Percentiles rank a stretch among this genome's conserved stretches.
Conservation (phyloP, 75 land plant species). For the Cunninghamia lanceolata region DNA sequence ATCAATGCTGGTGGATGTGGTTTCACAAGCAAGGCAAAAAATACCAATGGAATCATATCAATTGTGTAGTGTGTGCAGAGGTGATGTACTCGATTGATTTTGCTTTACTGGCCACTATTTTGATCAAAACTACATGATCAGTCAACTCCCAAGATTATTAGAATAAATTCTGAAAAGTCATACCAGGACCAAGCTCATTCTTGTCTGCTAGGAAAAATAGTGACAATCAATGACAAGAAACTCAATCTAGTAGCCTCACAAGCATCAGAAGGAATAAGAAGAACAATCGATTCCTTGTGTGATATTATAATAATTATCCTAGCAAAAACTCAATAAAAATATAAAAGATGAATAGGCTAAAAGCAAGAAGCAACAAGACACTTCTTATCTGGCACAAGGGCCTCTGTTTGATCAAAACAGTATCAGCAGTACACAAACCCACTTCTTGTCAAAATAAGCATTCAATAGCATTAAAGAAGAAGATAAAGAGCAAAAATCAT, state of each 20-base stretch:
- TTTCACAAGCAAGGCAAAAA: neutral
- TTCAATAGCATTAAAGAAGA: neutral
- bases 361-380: neutral
- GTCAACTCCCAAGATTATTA: conserved; percentile 13
- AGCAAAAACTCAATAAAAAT: neutral
- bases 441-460: neutral
- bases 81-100: neutral
- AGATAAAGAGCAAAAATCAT: neutral
- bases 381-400: neutral
- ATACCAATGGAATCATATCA: neutral
- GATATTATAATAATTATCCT: neutral
- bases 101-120: neutral
- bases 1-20: neutral
- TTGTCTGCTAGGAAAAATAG: neutral
- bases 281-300: neutral
- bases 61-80: neutral
- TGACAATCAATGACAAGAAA: neutral
- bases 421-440: neutral
- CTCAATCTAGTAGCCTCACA: neutral
- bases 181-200: neutral
- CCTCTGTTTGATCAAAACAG: neutral
- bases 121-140: conserved; percentile 10
- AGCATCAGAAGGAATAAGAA: neutral
- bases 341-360: neutral
- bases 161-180: neutral